These are phyloP conservation scores for Thraustochytrium striatum DNA, from an alignment of 352 stramenopile genomes.

Conservation along the genomic window DNA sequence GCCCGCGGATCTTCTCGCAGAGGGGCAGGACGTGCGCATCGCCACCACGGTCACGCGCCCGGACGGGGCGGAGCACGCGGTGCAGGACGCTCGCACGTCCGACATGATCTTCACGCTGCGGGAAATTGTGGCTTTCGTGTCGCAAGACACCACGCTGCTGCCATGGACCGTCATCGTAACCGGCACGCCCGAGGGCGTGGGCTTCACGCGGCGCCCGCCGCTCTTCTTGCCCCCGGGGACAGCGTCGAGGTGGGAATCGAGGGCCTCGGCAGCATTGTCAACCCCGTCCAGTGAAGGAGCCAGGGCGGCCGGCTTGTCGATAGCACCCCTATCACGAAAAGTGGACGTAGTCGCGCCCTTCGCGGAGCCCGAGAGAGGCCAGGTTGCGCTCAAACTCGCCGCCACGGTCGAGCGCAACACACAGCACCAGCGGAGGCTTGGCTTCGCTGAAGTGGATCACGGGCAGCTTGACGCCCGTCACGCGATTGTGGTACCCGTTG, in stretches of 20 bases:
- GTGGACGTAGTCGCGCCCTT: conserved; percentile 36
- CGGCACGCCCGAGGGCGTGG: conserved; percentile 79
- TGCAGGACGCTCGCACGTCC: conserved; percentile 75
- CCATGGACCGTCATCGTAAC: conserved; percentile 80
- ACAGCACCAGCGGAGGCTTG: conserved; percentile 28
- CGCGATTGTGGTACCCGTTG: conserved; percentile 14
- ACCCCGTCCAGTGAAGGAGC: conserved; percentile 61
- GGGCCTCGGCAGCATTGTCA: conserved; percentile 73
- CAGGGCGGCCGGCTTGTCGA: too few species aligned
- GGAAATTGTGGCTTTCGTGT: conserved; percentile 78
- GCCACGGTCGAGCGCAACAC: conserved; percentile 39
- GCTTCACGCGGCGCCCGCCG: conserved; percentile 70
- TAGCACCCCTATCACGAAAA: too few species aligned
- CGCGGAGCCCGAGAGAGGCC: neutral
- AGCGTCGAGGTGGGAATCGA: conserved; percentile 77
- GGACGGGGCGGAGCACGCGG: conserved; percentile 58
- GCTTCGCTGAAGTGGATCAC: conserved; percentile 23
- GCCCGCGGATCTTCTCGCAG: conserved; percentile 61
- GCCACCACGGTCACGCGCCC: conserved; percentile 64
- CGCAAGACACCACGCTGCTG: conserved; percentile 76
- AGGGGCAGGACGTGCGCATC: conserved; percentile 71
- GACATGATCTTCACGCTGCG: conserved; percentile 85
- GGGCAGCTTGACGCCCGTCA: neutral
- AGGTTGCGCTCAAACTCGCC: conserved; percentile 42
- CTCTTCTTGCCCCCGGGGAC: conserved; percentile 74